Evolutionary conservation across 495 filamentous ascomycete species (phyloP).

Genomic region (Aspergillus diversus): DNA sequence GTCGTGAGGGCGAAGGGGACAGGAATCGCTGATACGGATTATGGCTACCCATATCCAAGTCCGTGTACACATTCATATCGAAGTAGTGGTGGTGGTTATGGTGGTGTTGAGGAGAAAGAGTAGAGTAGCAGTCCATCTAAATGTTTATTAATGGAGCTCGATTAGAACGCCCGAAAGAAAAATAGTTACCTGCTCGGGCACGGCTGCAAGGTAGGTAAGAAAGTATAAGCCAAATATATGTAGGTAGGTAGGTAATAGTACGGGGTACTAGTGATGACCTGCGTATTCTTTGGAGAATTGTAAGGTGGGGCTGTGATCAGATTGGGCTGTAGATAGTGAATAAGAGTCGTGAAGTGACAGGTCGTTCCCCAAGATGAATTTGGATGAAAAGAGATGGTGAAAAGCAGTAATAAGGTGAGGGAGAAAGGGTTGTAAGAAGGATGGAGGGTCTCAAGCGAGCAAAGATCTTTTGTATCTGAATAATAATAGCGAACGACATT

Average conservation of each 20-base stretch:
- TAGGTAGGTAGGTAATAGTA: conserved; percentile 27
- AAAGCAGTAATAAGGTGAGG: not conserved
- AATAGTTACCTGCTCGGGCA: conserved; percentile 13
- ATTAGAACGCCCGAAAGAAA: conserved; percentile 7
- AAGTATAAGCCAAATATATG: conserved; percentile 19
- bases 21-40: conserved; percentile 44
- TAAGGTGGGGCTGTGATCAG: conserved; percentile 24
- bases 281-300: conserved; percentile 20
- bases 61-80: conserved; percentile 14
- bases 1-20: conserved; percentile 34
- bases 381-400: not conserved
- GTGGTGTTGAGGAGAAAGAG: conserved; percentile 11
- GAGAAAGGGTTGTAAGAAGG: conserved; percentile 1
- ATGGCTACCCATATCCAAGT: conserved; percentile 32
- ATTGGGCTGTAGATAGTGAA: conserved; percentile 8
- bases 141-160: not conserved
- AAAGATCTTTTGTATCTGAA: not conserved
- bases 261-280: conserved; percentile 19
- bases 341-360: not conserved
- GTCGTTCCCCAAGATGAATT: conserved; percentile 9
- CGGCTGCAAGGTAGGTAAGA: conserved; percentile 11
- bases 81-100: conserved; percentile 9
- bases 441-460: conserved; percentile 7
- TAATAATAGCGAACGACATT: conserved; percentile 1
- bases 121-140: conserved; percentile 20